These are phyloP conservation scores for Wickerhamiella nectarea DNA, from an alignment of 805 yeast species.

Conservation along the genomic window DNA sequence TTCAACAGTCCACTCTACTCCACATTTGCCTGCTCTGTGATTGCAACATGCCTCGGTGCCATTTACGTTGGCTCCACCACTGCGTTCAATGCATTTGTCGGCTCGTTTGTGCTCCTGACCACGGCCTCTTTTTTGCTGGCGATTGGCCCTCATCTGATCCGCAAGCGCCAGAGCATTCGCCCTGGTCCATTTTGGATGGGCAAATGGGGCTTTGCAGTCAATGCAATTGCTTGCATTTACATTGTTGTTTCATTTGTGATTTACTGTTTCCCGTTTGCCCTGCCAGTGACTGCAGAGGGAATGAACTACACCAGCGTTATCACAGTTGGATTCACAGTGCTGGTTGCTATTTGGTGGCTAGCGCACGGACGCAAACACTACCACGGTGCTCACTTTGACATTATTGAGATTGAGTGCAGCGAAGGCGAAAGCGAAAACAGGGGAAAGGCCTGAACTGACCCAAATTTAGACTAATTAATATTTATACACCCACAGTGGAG, in stretches of 20 bases:
- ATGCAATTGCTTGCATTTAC: conserved; percentile 37
- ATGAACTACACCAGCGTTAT: conserved; percentile 64
- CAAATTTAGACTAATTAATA: too few species aligned
- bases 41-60: conserved; percentile 43
- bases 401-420: not conserved
- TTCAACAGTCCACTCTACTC: conserved; percentile 54
- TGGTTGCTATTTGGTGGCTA: conserved; percentile 31
- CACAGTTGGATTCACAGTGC: conserved; percentile 34
- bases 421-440: too few species aligned
- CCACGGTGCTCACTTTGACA: not conserved
- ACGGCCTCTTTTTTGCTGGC: not conserved
- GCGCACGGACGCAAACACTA: not conserved
- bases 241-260: conserved; percentile 35
- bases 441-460: too few species aligned
- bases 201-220: conserved; percentile 32
- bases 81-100: conserved; percentile 40
- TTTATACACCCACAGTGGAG: too few species aligned
- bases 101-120: conserved; percentile 37
- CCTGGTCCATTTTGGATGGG: conserved; percentile 64
- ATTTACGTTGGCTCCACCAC: conserved; percentile 50
- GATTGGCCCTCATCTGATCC: not conserved
- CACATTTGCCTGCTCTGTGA: conserved; percentile 38
- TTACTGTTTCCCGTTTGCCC: not conserved
- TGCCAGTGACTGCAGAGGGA: conserved; percentile 36
- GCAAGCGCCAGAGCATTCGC: conserved; percentile 24